phyloP scores from a whole-genome alignment of 495 filamentous ascomycete genomes.

The Talaromyces adpressus region DNA sequence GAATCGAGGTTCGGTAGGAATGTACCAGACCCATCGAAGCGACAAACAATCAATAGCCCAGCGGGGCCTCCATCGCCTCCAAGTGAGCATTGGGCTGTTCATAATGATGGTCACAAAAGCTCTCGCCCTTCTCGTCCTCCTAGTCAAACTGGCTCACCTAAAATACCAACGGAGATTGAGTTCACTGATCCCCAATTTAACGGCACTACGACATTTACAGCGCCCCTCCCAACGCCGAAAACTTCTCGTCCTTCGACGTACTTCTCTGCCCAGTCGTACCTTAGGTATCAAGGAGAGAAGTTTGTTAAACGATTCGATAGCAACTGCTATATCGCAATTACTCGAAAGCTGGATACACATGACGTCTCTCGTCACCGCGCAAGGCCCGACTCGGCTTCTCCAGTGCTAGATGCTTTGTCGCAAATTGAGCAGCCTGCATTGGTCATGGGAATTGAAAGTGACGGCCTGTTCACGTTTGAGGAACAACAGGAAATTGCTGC shows the following conservation, averaged over 20 bases:
- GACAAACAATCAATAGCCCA: conserved; percentile 67
- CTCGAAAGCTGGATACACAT: conserved; percentile 97
- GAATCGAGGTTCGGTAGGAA: conserved; percentile 93
- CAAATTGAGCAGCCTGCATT: conserved; percentile 81
- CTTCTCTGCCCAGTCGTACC: conserved; percentile 95
- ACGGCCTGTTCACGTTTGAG: conserved; percentile 92
- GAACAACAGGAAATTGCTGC: conserved; percentile 89
- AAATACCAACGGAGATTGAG: conserved; percentile 22
- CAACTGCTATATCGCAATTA: conserved; percentile 98
- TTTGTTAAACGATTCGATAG: conserved; percentile 96
- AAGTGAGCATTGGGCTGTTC: conserved; percentile 86
- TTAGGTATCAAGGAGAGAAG: conserved; percentile 95
- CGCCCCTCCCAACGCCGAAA: conserved; percentile 19
- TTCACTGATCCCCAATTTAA: conserved; percentile 74
- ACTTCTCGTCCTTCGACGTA: conserved; percentile 59
- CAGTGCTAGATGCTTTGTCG: conserved; percentile 65
- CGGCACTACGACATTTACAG: conserved; percentile 50
- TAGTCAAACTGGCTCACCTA: conserved; percentile 28
- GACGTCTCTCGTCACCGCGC: conserved; percentile 74
- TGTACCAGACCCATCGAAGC: conserved; percentile 73
- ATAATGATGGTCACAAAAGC: conserved; percentile 87
- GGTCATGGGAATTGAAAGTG: conserved; percentile 87
- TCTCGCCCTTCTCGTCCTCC: conserved; percentile 30
- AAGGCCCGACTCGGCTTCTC: conserved; percentile 32
- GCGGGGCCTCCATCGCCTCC: conserved; percentile 56